Conservation (phyloP, 257 asterid genomes). For the Sherardia arvensis region DNA sequence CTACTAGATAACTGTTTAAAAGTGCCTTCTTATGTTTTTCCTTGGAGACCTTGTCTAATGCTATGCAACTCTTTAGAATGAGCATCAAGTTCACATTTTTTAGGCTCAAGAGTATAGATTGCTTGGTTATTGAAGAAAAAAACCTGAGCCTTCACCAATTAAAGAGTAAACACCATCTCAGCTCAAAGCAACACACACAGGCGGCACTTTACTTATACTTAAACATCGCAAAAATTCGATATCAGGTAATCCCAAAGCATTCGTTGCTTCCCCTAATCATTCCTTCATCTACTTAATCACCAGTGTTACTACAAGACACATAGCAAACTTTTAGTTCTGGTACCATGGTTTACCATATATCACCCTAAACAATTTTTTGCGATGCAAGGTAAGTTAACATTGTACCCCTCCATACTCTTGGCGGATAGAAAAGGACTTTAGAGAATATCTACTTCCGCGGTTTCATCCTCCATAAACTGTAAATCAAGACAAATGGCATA, state of each 20-base stretch:
- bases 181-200: neutral
- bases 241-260: neutral
- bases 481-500: conserved; percentile 18
- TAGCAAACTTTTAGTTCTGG: neutral
- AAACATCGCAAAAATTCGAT: neutral
- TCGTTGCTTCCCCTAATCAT: neutral
- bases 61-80: too few species aligned
- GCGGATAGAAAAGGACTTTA: conserved; percentile 20
- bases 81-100: too few species aligned
- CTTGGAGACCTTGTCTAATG: too few species aligned
- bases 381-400: neutral
- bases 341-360: neutral
- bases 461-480: conserved; percentile 77
- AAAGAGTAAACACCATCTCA: too few species aligned
- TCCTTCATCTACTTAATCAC: neutral
- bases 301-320: neutral
- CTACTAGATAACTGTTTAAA: too few species aligned
- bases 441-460: conserved; percentile 55
- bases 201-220: neutral
- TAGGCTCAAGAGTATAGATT: too few species aligned
- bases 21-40: too few species aligned
- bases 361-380: neutral
- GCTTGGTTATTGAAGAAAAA: neutral
- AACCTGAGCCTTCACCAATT: neutral
- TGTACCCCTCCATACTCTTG: neutral